Evolutionary conservation across 768 basidiomycete species (phyloP), one percentile per base, ranked within the genome.

Genomic region (Agrocybe pediades): DNA sequence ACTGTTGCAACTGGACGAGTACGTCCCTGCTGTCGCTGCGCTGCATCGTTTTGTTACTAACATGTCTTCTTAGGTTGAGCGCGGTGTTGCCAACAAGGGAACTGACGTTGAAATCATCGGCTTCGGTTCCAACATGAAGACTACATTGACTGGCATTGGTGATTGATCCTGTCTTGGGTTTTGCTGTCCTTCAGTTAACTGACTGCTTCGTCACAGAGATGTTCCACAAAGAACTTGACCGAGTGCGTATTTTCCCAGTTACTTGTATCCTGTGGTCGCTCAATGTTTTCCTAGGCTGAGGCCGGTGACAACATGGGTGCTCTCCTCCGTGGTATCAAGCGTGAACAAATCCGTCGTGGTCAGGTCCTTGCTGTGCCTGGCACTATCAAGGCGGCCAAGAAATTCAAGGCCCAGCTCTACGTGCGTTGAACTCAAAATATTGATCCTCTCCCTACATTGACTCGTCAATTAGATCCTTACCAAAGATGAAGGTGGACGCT

Each of bases 241-340:
- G 95, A 51, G 90, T 88, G 71, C 39, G 80, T 62, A 16, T n/a
- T 17, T 4, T n/a, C n/a, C 21, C 54, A 41, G 16, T 9, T 27
- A 23, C 19, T 13, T 15, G 17, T 49, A 39, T 23, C 21, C 13
- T 6, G 20, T 23, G 13, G 19, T 7, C 21, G 29, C 41, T 58
- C 39, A 49, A 58, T 29, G 30, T 41, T 43, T 24, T 45, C 24
- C 36, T 53, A 90, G 87, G 95, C 92, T 55, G 92, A 98, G 73
- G 96, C 97, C 57, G 97, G 97, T 63, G 97, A 99, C 74, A 98
- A 98, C 80, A 98, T 98, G 93, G 97, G 97, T 61, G 91, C 89
- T 51, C 81, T 99, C 30, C 86, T 99, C 42, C 93, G 97, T 71
- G 95, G 97, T 68, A 78, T 98, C 71, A 98, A 98, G 77, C 89